Base-by-base conservation (phyloP, 495 filamentous ascomycete species). In the Elasticomyces elasticus region DNA sequence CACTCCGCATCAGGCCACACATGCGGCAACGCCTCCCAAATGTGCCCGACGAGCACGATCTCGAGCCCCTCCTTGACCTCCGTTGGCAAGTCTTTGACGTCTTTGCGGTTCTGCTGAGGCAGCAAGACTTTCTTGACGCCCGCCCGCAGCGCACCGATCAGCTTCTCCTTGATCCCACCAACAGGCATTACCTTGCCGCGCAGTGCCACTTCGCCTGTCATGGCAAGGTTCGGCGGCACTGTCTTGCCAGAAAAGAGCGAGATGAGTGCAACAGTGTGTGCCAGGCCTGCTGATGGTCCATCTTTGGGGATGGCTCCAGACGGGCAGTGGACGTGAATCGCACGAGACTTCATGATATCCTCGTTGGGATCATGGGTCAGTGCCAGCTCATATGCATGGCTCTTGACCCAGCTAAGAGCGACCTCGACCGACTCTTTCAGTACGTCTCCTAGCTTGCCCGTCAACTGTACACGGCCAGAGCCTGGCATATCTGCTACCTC, bases 401-500 rank as follows among this genome's bases (percentile, higher is more conserved):
- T 86, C 69, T 95, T 95, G 30, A 99, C 92, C 92, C 92, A 97
- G 11, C 84, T 84, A 33, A 97, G 76, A 22, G 92, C 92, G 20
- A 99, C 92, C 66, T 97, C 91, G 37, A 96, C 94, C 57, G 84
- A 89, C 69, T 99, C 92, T 71, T 96, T 96, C 38, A 99, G 80
- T 19, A 97, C 92, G 66, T 95, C 89, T 53, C 92, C 94, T n/a
- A 99, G 80, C 65, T 95, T 99, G 44, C 92, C 92, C 15, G 92
- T 99, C n/a, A 97, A 80, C 71, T 96, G 91, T 43, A 99, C 85
- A 43, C 85, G 83, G 28, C 92, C 92, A 49, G 76, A 85, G 27
- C 92, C 92, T 12, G 92, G 92, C 91, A 97, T 96, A 65, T 95
- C 89, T 27, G 90, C 88, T 25, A 95, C 86, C 71, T 99, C 92